Evolutionary conservation across 148 eudicot genomes (phyloP).

Genomic region (Polygonum aviculare): DNA sequence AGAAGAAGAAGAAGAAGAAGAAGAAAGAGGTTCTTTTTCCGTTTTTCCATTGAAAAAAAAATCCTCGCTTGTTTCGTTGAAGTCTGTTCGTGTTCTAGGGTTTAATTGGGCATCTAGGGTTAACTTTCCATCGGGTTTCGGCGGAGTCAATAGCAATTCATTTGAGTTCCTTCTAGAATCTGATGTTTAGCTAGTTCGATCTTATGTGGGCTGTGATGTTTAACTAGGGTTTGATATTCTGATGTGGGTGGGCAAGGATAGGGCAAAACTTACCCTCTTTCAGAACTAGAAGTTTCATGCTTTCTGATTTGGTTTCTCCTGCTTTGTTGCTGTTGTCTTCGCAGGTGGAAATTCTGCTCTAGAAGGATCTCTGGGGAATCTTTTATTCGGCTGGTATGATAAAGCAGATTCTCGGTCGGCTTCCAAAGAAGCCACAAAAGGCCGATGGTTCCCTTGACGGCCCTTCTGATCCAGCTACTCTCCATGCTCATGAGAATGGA

Average conservation of each 20-base stretch:
- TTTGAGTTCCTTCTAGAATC: background rate
- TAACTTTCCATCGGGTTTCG: conserved; percentile 2
- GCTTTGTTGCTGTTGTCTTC: background rate
- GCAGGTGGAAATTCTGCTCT: conserved; percentile 5
- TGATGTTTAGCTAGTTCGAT: too few relatives aligned
- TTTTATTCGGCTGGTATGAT: background rate
- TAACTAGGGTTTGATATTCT: background rate
- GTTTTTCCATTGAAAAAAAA: background rate
- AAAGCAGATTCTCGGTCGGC: conserved; percentile 13
- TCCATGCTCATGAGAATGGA: background rate
- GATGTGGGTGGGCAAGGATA: background rate
- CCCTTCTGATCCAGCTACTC: conserved; percentile 1
- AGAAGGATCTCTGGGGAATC: background rate
- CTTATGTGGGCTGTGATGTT: too few relatives aligned
- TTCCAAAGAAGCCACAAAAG: conserved; percentile 11
- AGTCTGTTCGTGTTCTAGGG: background rate
- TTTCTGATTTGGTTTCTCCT: too few relatives aligned
- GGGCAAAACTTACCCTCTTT: background rate
- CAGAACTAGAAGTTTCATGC: background rate
- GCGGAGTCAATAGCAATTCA: background rate
- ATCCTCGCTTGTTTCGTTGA: background rate
- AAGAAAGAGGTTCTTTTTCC: background rate
- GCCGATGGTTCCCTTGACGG: background rate
- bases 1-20: background rate
- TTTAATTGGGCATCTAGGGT: conserved; percentile 4